These are phyloP conservation scores for Hemisphaericaspora nanyangensis DNA, from an alignment of 805 yeast genomes.

Conservation along the genomic window DNA sequence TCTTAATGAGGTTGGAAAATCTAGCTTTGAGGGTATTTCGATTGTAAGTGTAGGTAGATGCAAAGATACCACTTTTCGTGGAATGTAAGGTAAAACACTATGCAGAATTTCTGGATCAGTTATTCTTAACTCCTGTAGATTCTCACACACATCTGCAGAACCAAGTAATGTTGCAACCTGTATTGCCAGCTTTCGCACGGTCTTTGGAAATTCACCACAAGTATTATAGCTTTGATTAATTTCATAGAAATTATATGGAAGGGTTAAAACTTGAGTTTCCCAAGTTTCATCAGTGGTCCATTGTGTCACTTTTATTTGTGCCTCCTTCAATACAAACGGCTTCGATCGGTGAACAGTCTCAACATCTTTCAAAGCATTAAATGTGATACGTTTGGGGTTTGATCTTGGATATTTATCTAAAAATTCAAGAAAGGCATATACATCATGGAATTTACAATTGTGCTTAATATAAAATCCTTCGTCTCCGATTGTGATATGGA, in stretches of 20 bases:
- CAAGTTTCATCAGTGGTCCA: neutral
- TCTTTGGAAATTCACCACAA: too few species aligned
- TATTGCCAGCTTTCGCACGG: too few species aligned
- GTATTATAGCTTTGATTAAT: too few species aligned
- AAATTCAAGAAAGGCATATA: neutral
- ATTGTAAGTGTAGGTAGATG: neutral
- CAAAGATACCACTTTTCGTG: neutral
- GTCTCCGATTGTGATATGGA: neutral
- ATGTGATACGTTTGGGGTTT: neutral
- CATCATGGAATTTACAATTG: neutral
- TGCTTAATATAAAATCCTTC: neutral
- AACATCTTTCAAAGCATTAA: neutral
- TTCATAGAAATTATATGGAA: neutral
- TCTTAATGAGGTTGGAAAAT: neutral
- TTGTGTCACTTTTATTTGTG: too few species aligned
- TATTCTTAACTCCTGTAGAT: too few species aligned
- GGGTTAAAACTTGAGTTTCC: neutral
- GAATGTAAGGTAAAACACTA: neutral
- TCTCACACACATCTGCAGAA: too few species aligned
- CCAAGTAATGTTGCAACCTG: neutral
- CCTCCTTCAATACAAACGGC: neutral
- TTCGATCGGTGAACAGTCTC: neutral
- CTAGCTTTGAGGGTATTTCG: neutral
- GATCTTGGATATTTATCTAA: neutral
- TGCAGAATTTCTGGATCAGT: too few species aligned